These are phyloP conservation scores for Kregervanrija pseudodelftensis DNA, from an alignment of 805 yeast species.

Conservation along the genomic window DNA sequence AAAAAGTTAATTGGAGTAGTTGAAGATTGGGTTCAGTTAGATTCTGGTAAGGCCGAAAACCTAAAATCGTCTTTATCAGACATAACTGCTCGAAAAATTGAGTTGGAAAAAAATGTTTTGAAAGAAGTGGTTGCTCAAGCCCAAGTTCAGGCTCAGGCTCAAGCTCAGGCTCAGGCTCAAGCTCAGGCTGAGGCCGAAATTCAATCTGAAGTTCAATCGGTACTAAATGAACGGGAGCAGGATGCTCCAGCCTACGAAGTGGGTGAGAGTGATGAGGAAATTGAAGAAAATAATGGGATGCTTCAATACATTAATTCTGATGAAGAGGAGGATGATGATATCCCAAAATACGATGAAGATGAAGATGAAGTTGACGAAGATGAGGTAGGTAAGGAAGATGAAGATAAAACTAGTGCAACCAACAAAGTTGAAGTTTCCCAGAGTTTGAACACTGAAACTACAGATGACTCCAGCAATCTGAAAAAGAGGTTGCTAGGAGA, in stretches of 20 bases:
- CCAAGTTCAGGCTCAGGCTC: too few relatives aligned
- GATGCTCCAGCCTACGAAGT: constrained; percentile 1
- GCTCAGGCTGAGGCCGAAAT: too few relatives aligned
- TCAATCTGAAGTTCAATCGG: not conserved
- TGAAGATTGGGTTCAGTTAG: constrained; percentile 25
- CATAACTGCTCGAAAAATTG: too few relatives aligned
- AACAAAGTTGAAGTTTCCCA: too few relatives aligned
- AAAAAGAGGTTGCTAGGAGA: too few relatives aligned
- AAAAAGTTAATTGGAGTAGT: constrained; percentile 23
- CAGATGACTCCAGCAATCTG: too few relatives aligned
- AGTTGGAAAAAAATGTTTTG: too few relatives aligned
- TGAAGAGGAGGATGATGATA: constrained; percentile 14
- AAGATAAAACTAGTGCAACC: not conserved
- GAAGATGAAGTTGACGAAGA: constrained; percentile 11
- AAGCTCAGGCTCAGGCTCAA: too few relatives aligned
- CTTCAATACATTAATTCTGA: constrained; percentile 1
- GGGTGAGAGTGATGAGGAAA: not conserved
- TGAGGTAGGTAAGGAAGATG: not conserved
- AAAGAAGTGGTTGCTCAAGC: too few relatives aligned
- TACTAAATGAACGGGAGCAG: constrained; percentile 1
- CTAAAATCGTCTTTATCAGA: constrained; percentile 2
- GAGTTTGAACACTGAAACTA: too few relatives aligned
- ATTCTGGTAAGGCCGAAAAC: constrained; percentile 16
- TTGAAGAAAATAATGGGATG: constrained; percentile 4
- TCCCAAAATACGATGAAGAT: constrained; percentile 11